Conservation (phyloP, 139 green algal species). For the Astrephomene gubernaculifera region DNA sequence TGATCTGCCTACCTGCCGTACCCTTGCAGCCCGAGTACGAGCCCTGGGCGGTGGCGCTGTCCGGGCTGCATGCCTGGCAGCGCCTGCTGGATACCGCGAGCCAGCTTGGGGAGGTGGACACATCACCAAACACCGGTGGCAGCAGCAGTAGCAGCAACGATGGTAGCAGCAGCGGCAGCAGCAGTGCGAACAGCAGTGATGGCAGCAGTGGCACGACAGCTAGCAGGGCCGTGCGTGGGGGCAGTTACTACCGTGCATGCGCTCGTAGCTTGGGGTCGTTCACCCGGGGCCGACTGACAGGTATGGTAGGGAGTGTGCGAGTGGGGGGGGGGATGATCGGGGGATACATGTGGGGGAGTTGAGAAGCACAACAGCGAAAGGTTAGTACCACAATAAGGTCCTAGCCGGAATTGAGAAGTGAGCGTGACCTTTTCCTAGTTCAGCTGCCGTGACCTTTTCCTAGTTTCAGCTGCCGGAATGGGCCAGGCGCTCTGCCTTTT, state of each 20-base stretch:
- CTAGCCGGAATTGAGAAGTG: too few relatives aligned
- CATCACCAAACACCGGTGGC: background rate
- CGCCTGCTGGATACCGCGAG: conserved; percentile 27
- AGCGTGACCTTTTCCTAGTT: too few relatives aligned
- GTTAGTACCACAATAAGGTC: too few relatives aligned
- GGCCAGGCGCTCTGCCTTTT: too few relatives aligned
- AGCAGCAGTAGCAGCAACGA: background rate
- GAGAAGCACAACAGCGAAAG: too few relatives aligned
- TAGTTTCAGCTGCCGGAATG: too few relatives aligned
- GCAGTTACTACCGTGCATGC: conserved; percentile 13
- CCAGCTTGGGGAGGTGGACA: background rate
- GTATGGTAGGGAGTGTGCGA: too few relatives aligned
- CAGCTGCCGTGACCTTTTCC: too few relatives aligned
- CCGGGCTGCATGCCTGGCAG: conserved; percentile 44
- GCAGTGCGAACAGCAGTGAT: background rate
- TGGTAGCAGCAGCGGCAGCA: background rate
- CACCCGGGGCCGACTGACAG: background rate
- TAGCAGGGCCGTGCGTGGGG: background rate
- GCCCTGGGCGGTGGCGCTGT: conserved; percentile 60
- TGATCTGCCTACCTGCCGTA: too few relatives aligned
- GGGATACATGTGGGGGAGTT: too few relatives aligned
- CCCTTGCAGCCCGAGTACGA: conserved; percentile 49
- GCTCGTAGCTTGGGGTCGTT: background rate
- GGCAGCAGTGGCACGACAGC: too few relatives aligned
- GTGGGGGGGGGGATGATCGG: too few relatives aligned